Percentiles rank a stretch among this genome's conserved stretches.
Evolutionary conservation across 2,329 filamentous ascomycete genomes (phyloP).

Genomic region (Colletotrichum sp.): DNA sequence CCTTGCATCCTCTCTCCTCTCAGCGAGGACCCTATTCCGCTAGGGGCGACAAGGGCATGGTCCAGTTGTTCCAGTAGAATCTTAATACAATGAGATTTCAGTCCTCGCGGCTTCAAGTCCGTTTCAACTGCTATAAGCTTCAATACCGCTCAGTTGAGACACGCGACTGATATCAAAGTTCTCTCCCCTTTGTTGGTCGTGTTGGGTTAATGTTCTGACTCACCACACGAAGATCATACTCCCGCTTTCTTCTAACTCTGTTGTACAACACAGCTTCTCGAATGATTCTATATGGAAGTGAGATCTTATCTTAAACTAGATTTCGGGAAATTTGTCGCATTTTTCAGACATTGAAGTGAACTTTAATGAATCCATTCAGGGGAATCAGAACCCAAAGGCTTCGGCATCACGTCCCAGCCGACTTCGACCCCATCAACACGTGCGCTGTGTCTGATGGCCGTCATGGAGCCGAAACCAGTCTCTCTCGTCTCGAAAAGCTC

Average conservation of each 20-base stretch:
- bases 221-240: background rate
- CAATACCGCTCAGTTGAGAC: background rate
- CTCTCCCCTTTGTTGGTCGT: background rate
- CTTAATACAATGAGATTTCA: background rate
- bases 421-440: slow-evolving; percentile 47
- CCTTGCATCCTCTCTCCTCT: background rate
- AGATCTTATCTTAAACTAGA: background rate
- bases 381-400: slow-evolving; percentile 50
- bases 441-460: slow-evolving; percentile 53
- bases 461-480: slow-evolving; percentile 51
- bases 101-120: background rate
- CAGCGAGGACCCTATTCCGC: background rate
- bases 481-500: slow-evolving; percentile 47
- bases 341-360: background rate
- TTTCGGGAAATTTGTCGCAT: background rate
- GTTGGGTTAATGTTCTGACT: background rate
- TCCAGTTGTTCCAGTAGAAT: background rate
- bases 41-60: background rate
- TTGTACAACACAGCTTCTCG: background rate
- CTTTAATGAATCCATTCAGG: slow-evolving; percentile 39
- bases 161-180: background rate
- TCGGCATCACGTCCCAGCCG: slow-evolving; percentile 58
- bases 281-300: background rate
- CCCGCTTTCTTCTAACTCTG: background rate
- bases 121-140: background rate